Evolutionary conservation across 495 filamentous ascomycete genomes (phyloP), one percentile per base, ranked within the genome.

Genomic region (Xylaria cubensis): DNA sequence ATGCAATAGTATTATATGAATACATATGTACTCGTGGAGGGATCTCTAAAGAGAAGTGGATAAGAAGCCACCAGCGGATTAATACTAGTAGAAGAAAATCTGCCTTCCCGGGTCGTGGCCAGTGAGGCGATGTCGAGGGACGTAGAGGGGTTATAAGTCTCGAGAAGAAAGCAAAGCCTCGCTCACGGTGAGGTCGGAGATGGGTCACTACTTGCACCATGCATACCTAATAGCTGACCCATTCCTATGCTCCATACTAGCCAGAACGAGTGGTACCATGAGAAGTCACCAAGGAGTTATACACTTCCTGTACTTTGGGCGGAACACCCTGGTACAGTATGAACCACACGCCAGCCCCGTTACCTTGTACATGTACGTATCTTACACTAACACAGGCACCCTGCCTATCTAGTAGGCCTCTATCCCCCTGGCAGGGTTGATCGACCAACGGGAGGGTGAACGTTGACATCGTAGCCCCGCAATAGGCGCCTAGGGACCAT

Each of bases 111-210:
- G 74, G 73, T 75, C 63, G 44, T 71, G 73, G 19, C 75, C 69
- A 71, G 74, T 50, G 72, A 77, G 67, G 59, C 48, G 44, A 70
- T 59, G 51, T 62, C 39, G 36, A 62, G 50, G 71, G 71, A 68
- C 68, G 73, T 72, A 76, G 68, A 74, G 71, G 73, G 74, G 72
- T 79, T 77, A 77, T 79, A 79, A 64, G 64, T 26, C 36, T 64
- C n/a, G 19, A 8, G 26, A 34, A 72, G 67, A 76, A 68, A 70
- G 66, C 66, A 50, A 72, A 76, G 77, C 77, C 77, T 77, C 72
- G 75, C 64, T 64, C 73, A 36, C 63, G 53, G 61, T 61, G 58
- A 61, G 58, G 58, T 61, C 58, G 32, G 39, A 61, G 46, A 62
- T 62, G 62, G 56, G 26, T 44, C 32, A 39, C 34, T 19, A 61